A percentile compares a stretch with the other conserved stretches of the same genome.
phyloP scores from a whole-genome alignment of 257 asterid species.

The Cordia subcordata region DNA sequence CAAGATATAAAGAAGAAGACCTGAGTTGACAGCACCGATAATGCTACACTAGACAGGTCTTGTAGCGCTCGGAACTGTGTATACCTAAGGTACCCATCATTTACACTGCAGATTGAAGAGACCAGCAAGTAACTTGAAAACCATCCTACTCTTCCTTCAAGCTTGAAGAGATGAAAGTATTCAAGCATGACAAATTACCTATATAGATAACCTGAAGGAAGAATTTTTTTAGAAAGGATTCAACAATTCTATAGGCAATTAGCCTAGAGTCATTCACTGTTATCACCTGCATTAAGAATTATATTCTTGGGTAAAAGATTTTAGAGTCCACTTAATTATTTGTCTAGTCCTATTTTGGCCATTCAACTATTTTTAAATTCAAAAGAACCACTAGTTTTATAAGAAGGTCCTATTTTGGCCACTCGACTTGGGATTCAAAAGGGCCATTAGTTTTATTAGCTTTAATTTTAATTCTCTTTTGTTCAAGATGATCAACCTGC shows the following conservation, averaged over 20 bases:
- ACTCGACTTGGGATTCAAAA: too few relatives aligned
- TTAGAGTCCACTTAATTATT: too few relatives aligned
- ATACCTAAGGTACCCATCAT: constrained; percentile 91
- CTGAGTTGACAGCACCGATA: constrained; percentile 96
- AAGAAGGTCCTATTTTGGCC: too few relatives aligned
- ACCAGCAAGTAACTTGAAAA: constrained; percentile 6
- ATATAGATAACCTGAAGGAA: constrained; percentile 92
- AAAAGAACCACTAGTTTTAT: too few relatives aligned
- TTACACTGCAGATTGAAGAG: constrained; percentile 61
- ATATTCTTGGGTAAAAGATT: too few relatives aligned
- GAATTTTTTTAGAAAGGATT: constrained; percentile 72
- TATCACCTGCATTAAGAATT: constrained; percentile 48
- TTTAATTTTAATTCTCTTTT: too few relatives aligned
- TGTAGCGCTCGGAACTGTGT: constrained; percentile 93
- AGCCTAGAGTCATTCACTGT: constrained; percentile 75
- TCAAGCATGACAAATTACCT: constrained; percentile 38
- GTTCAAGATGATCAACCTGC: too few relatives aligned
- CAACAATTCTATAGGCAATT: constrained; percentile 49
- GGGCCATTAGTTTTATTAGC: too few relatives aligned
- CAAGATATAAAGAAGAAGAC: too few relatives aligned
- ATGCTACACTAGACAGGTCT: constrained; percentile 87
- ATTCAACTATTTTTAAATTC: too few relatives aligned
- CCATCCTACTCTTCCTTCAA: not conserved
- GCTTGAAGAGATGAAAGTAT: not conserved
- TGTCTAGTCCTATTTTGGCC: too few relatives aligned